Evolutionary conservation across 768 basidiomycete genomes (phyloP).

Genomic region (Nevesoporus exiguus): DNA sequence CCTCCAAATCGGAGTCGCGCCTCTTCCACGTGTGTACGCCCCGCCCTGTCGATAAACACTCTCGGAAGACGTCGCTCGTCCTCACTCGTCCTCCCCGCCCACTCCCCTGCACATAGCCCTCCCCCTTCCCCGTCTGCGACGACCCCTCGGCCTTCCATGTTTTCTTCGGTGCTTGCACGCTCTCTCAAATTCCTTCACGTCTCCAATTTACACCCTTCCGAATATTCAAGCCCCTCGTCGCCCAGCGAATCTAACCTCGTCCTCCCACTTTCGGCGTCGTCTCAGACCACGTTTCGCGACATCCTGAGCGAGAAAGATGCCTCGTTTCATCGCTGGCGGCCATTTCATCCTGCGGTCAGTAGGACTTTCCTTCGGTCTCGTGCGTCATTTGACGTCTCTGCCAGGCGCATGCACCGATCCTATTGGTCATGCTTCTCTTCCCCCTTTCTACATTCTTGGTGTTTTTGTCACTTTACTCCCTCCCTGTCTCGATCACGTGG

Average conservation of each 20-base stretch:
- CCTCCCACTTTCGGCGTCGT: conserved; percentile 55
- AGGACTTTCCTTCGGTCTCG: background rate
- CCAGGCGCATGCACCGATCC: conserved; percentile 56
- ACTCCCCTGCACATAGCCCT: background rate
- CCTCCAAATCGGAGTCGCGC: conserved; percentile 50
- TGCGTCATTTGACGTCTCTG: conserved; percentile 8
- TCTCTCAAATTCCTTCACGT: conserved; percentile 53
- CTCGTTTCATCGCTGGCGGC: conserved; percentile 27
- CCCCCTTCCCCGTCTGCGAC: conserved; percentile 7
- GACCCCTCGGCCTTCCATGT: conserved; percentile 41
- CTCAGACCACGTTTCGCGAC: conserved; percentile 44
- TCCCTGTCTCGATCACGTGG: conserved; percentile 75
- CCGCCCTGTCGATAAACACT: conserved; percentile 47
- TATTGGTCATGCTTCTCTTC: conserved; percentile 67
- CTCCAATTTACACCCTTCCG: conserved; percentile 36
- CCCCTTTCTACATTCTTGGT: conserved; percentile 62
- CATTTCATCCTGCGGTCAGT: conserved; percentile 37
- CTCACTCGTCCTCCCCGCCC: conserved; percentile 39
- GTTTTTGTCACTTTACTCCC: conserved; percentile 43
- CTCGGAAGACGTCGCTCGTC: conserved; percentile 55
- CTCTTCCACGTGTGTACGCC: conserved; percentile 56
- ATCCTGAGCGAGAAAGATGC: conserved; percentile 39
- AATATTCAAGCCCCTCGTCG: conserved; percentile 46
- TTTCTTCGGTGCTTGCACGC: conserved; percentile 47
- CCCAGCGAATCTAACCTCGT: conserved; percentile 44